Conservation (phyloP, 305 asterid genomes). For the Fraxinus albicans region DNA sequence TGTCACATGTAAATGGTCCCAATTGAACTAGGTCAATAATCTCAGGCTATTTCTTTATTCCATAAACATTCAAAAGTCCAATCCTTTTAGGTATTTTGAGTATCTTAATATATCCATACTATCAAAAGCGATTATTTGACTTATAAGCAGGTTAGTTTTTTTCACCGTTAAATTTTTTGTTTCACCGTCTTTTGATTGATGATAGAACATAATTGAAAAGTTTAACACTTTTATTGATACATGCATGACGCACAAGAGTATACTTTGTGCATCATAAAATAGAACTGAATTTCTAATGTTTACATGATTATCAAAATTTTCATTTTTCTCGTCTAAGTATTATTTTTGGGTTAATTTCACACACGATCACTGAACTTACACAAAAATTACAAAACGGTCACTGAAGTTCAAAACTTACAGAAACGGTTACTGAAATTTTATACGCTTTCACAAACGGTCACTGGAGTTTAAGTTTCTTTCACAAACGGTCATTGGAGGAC, state of each 20-base stretch:
- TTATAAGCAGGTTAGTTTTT: neutral
- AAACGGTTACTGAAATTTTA: too few relatives aligned
- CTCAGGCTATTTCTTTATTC: constrained; percentile 28
- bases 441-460: too few relatives aligned
- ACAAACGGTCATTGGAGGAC: too few relatives aligned
- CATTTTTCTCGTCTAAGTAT: neutral
- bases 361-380: too few relatives aligned
- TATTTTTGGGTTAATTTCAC: neutral
- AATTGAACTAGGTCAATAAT: constrained; percentile 42
- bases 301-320: neutral
- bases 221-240: neutral
- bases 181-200: neutral
- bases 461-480: too few relatives aligned
- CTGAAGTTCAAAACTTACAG: too few relatives aligned
- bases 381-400: too few relatives aligned
- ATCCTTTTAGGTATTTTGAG: constrained; percentile 9
- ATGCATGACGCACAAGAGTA: neutral
- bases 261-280: neutral
- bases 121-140: neutral
- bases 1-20: constrained; percentile 54
- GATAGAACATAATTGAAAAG: neutral
- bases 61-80: constrained; percentile 2
- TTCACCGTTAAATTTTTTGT: neutral
- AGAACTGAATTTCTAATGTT: neutral
- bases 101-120: neutral